phyloP scores from a whole-genome alignment of 176 grass and related monocot species.

The Zoysia japonica region DNA sequence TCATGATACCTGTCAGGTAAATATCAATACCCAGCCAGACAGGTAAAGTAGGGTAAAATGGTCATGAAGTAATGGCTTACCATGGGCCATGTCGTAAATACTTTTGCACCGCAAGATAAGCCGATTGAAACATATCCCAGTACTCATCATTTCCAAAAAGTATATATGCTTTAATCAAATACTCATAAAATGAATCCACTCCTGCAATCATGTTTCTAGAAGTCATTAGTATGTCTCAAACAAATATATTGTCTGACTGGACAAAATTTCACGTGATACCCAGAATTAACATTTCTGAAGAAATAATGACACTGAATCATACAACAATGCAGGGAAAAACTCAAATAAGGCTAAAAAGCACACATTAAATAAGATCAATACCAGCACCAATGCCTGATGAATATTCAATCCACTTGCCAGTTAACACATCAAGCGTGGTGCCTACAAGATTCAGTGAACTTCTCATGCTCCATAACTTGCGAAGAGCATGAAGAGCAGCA shows the following conservation, averaged over 20 bases:
- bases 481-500: slow-evolving; percentile 85
- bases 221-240: slow-evolving; percentile 39
- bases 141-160: slow-evolving; percentile 92
- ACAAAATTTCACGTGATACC: slow-evolving; percentile 7
- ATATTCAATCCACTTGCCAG: slow-evolving; percentile 92
- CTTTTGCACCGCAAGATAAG: slow-evolving; percentile 93
- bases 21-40: not conserved
- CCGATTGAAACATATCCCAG: slow-evolving; percentile 96
- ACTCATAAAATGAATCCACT: slow-evolving; percentile 99
- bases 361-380: slow-evolving; percentile 43
- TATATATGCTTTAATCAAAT: slow-evolving; percentile 94
- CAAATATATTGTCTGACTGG: slow-evolving; percentile 6
- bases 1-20: slow-evolving; percentile 76
- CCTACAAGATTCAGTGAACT: slow-evolving; percentile 96
- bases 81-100: slow-evolving; percentile 94
- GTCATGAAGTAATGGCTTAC: slow-evolving; percentile 43
- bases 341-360: slow-evolving; percentile 14
- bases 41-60: not conserved
- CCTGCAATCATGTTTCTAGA: slow-evolving; percentile 53
- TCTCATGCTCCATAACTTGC: slow-evolving; percentile 98
- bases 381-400: slow-evolving; percentile 96
- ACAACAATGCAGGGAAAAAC: not conserved
- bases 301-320: slow-evolving; percentile 27
- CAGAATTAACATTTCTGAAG: slow-evolving; percentile 8
- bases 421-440: slow-evolving; percentile 87